Conservation (phyloP, 2,329 filamentous ascomycete genomes). For the Diaporthe citriasiana region DNA sequence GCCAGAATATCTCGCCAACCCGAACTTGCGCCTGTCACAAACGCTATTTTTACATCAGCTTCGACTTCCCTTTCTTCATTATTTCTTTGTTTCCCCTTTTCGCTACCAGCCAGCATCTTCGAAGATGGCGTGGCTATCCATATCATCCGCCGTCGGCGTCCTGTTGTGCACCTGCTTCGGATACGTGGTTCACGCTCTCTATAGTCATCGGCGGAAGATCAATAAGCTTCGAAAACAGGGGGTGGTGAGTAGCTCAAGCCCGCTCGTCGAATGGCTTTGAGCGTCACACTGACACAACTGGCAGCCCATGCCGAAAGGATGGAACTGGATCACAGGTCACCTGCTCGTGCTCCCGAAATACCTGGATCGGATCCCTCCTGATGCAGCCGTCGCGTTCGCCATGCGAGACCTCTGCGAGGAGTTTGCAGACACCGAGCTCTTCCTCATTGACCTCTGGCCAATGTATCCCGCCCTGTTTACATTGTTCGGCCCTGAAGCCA, state of each 20-base stretch:
- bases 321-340: conserved; percentile 29
- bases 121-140: conserved; percentile 8
- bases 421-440: conserved; percentile 9
- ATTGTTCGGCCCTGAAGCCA: conserved; percentile 15
- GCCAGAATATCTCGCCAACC: neutral
- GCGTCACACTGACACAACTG: neutral
- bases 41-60: no score
- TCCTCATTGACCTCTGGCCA: conserved; percentile 29
- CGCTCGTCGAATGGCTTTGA: neutral
- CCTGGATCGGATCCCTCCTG: conserved; percentile 5
- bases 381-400: conserved; percentile 12
- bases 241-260: neutral
- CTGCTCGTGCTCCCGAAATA: conserved; percentile 27
- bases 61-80: neutral
- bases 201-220: conserved; percentile 17
- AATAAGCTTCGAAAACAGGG: conserved; percentile 25
- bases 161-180: conserved; percentile 5
- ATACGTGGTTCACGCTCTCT: neutral
- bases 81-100: neutral
- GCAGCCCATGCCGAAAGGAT: conserved; percentile 14
- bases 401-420: conserved; percentile 22
- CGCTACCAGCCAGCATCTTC: neutral
- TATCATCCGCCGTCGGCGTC: neutral
- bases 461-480: conserved; percentile 22
- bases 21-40: neutral